Evolutionary conservation across 1,284 basidiomycete species (phyloP).

Genomic region (Pholiota adiposa): DNA sequence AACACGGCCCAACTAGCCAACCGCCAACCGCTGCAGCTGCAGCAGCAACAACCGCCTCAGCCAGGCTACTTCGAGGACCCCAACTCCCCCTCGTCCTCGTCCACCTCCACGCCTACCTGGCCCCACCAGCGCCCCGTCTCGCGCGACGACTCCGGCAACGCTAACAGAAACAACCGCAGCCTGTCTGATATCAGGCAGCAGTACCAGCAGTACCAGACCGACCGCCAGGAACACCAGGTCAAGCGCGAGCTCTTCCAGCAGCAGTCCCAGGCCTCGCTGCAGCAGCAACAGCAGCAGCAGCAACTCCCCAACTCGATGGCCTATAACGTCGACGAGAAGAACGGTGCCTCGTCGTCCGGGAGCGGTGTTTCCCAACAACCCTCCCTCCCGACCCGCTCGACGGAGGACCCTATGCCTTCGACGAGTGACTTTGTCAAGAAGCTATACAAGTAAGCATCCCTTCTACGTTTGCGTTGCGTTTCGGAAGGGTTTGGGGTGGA

Average conservation of each 20-base stretch:
- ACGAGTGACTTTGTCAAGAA: slow-evolving; percentile 96
- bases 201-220: slow-evolving; percentile 16
- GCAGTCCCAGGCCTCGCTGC: no score
- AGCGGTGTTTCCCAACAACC: neutral
- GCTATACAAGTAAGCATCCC: slow-evolving; percentile 86
- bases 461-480: no score
- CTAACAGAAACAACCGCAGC: no score
- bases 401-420: slow-evolving; percentile 67
- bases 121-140: neutral
- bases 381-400: slow-evolving; percentile 3
- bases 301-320: slow-evolving; percentile 7
- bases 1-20: neutral
- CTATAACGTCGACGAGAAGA: slow-evolving; percentile 16
- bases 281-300: neutral
- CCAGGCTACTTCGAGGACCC: slow-evolving; percentile 9
- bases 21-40: slow-evolving; percentile 12
- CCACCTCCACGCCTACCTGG: neutral
- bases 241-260: slow-evolving; percentile 15
- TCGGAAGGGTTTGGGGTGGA: no score
- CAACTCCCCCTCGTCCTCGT: slow-evolving; percentile 1
- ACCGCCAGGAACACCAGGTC: slow-evolving; percentile 17
- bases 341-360: neutral
- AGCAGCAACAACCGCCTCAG: slow-evolving; percentile 13
- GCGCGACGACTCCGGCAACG: slow-evolving; percentile 2
- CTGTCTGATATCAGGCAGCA: slow-evolving; percentile 1